phyloP scores from a whole-genome alignment of 352 stramenopile genomes.

The Nothophytophthora sp. region DNA sequence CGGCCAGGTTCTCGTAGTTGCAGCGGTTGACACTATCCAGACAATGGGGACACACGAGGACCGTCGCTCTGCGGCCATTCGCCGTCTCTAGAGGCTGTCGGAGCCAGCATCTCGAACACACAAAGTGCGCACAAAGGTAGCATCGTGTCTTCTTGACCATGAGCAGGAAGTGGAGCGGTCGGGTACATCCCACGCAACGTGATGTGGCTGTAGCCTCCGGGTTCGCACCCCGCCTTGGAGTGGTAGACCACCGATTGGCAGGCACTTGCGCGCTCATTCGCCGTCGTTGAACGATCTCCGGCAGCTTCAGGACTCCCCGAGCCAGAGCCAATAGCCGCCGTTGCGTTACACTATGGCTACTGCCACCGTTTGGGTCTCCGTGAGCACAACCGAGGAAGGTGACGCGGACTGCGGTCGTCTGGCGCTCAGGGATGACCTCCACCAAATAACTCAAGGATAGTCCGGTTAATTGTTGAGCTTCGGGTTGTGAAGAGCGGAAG shows the following conservation, averaged over 20 bases:
- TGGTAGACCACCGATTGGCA: slow-evolving; percentile 8
- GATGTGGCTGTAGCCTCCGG: neutral
- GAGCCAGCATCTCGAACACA: slow-evolving; percentile 31
- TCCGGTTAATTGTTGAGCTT: slow-evolving; percentile 9
- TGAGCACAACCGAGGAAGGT: slow-evolving; percentile 13
- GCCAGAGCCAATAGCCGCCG: slow-evolving; percentile 13
- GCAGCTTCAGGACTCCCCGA: slow-evolving; percentile 13
- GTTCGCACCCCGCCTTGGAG: neutral
- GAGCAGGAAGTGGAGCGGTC: slow-evolving; percentile 28
- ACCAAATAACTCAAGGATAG: slow-evolving; percentile 16
- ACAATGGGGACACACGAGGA: slow-evolving; percentile 49
- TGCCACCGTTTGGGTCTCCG: neutral
- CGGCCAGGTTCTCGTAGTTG: slow-evolving; percentile 33
- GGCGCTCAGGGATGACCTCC: slow-evolving; percentile 7
- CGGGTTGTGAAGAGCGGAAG: slow-evolving; percentile 14
- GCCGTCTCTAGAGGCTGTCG: slow-evolving; percentile 27
- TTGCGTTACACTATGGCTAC: neutral
- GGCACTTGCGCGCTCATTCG: slow-evolving; percentile 11
- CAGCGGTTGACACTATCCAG: slow-evolving; percentile 41
- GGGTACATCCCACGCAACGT: slow-evolving; percentile 52
- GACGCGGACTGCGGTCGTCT: slow-evolving; percentile 12
- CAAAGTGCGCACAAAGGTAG: slow-evolving; percentile 34
- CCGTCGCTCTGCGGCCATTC: slow-evolving; percentile 23
- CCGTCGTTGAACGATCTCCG: slow-evolving; percentile 13
- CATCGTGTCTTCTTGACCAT: slow-evolving; percentile 30